Base-by-base conservation (phyloP, 345 rosid species). In the Schrenkiella parvula region DNA sequence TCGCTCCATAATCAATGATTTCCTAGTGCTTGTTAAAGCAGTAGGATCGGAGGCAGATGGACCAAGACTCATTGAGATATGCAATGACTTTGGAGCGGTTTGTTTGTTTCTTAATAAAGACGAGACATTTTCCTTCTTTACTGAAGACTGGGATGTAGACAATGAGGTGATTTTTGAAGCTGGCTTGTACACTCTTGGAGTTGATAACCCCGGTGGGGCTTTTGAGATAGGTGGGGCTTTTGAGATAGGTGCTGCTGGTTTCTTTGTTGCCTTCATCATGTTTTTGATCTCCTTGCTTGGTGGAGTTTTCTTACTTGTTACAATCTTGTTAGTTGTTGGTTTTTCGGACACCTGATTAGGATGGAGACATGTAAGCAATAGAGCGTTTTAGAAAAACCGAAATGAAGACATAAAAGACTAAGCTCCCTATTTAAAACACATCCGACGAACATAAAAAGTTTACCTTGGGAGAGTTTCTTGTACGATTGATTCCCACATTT, bases 1-100 rank as follows among this genome's bases (percentile, higher is more conserved):
- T 78, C 78, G 84, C 80, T 91, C 99, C 96, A 87, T 91, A 35
- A 95, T 83, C 70, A 87, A 70, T 50, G 96, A 84, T 50, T 84
- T 87, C 72, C 92, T 86, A 13, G 81, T 66, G 35, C 78, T 69
- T 18, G 85, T 39, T 43, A 48, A 54, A 69, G 86, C 67, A 60
- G 80, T 54, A 47, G 71, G 74, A 75, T 64, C 82, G 22, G 86
- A 78, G 56, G 68, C 65, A 29, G 85, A 68, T 32, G 87, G 73
- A 23, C 79, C 89, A 57, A 84, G 55, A 75, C 75, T 85, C 72
- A 87, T 75, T 66, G 98, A 88, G 77, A 82, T 77, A 71, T 87
- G 91, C 84, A 89, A 82, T 62, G 96, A 86, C 81, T 82, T 89
- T 31, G 97, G 84, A 75, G 84, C 79, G 35, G 80, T 80, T 80